A percentile compares a stretch with the other conserved stretches of the same genome.
phyloP scores from a whole-genome alignment of 106 monocot genomes.

The Acanthochlamys bracteata region DNA sequence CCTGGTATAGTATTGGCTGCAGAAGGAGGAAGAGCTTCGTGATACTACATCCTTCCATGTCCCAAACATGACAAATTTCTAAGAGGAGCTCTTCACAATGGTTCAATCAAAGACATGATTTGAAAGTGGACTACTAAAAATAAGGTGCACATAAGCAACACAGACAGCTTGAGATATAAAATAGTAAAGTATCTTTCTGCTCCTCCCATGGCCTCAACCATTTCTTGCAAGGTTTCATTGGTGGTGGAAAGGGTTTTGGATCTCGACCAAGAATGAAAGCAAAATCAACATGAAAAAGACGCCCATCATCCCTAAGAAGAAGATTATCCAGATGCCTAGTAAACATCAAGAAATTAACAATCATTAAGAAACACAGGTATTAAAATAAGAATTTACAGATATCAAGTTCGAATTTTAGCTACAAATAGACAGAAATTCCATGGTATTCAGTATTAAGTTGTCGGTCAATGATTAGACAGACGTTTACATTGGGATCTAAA shows the following conservation, averaged over 20 bases:
- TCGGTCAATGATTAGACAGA: no score
- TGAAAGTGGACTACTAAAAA: no score
- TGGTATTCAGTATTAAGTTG: no score
- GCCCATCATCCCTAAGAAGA: constrained; percentile 90
- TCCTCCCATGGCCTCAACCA: constrained; percentile 99
- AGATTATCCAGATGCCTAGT: constrained; percentile 96
- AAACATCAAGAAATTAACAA: not conserved
- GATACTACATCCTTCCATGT: not conserved
- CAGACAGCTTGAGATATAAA: no score
- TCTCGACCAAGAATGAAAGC: constrained; percentile 93
- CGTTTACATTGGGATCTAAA: no score
- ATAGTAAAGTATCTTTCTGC: constrained; percentile 58
- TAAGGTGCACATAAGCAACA: no score
- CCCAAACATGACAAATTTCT: not conserved
- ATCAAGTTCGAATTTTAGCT: not conserved
- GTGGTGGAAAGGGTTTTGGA: constrained; percentile 98
- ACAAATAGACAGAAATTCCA: no score
- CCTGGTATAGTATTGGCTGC: constrained; percentile 92
- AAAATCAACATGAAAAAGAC: constrained; percentile 96
- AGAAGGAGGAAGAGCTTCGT: not conserved
- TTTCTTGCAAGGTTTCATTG: constrained; percentile 99
- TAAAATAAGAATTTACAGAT: not conserved
- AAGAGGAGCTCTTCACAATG: no score
- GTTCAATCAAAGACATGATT: no score
- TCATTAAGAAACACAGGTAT: not conserved